Base-by-base conservation (phyloP, 2,329 filamentous ascomycete genomes). In the Ophioceras dolichostomum region DNA sequence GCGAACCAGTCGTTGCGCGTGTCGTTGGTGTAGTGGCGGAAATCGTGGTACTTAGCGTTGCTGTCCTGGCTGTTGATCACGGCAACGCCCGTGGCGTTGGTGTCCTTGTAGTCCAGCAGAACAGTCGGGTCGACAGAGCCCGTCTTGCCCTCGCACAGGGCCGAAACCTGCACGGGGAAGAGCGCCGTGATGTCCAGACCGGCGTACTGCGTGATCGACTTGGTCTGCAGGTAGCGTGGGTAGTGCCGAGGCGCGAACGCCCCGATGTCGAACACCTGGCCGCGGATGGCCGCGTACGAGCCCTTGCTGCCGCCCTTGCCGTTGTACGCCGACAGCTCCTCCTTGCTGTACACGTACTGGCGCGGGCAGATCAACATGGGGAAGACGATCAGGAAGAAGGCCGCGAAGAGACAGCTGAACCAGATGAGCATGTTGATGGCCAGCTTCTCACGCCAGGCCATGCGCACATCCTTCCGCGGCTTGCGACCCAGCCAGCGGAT, bases 391-490 rank as follows among this genome's bases (percentile, higher is more conserved):
- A 48, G 86, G 67, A 98, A 83, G 66, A 98, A 98, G 39, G 82
- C 73, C 20, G 84, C 77, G 34, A 83, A 59, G 13, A 63, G 65
- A 61, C 89, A 96, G 54, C 72, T 75, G 40, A 89, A 64, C 91
- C 93, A 98, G 55, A 98, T 98, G 53, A 96, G 72, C 57, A 98
- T 69, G 65, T 98, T 98, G 70, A 98, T 98, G 38, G 91, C 89
- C 41, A 98, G 58, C 68, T 98, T 98, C 58, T 98, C 91, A 53
- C 91, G 74, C 91, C 91, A 98, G 1, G 91, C 91, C 55, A 83
- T 70, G 18, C 88, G 83, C 8, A 98, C 77, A 56, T 98, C 91
- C 55, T 93, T 93, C 43, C 91, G 83, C 41, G 82, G 73, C 81
- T 95, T 95, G 36, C 83, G 73, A 17, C 89, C 89, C 29, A 94